A percentile compares a stretch with the other conserved stretches of the same genome.
Evolutionary conservation across 2,329 filamentous ascomycete species (phyloP).

Genomic region (Ceratocystis destructans): DNA sequence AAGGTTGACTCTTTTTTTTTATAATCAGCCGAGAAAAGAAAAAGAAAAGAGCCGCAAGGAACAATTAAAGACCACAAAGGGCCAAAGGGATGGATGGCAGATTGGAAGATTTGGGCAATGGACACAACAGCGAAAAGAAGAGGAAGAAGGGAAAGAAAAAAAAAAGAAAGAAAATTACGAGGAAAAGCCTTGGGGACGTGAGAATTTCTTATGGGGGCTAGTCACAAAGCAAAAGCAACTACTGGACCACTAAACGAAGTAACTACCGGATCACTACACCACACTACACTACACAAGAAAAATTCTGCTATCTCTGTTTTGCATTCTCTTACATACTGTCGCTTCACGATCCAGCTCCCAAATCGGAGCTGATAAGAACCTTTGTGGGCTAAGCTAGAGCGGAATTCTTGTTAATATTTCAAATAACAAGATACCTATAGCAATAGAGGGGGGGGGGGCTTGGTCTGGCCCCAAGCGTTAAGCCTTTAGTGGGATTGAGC

Average conservation of each 20-base stretch:
- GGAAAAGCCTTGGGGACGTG: conserved; percentile 3
- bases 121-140: conserved; percentile 8
- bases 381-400: background rate
- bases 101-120: conserved; percentile 13
- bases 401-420: background rate
- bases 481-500: background rate
- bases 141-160: conserved; percentile 13
- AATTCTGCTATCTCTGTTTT: background rate
- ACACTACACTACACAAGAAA: background rate
- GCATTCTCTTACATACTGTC: background rate
- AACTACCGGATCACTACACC: background rate
- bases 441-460: no score
- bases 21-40: conserved; percentile 15
- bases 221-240: background rate
- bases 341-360: background rate
- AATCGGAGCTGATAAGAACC: conserved; percentile 1
- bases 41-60: conserved; percentile 20
- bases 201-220: conserved; percentile 1
- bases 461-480: background rate
- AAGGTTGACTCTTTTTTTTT: conserved; percentile 14
- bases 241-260: background rate
- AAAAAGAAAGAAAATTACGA: background rate
- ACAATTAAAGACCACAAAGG: conserved; percentile 13
- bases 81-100: conserved; percentile 2
- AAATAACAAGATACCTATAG: background rate